Evolutionary conservation across 805 yeast species (phyloP).

Genomic region (Sporopachydermia lactativora): DNA sequence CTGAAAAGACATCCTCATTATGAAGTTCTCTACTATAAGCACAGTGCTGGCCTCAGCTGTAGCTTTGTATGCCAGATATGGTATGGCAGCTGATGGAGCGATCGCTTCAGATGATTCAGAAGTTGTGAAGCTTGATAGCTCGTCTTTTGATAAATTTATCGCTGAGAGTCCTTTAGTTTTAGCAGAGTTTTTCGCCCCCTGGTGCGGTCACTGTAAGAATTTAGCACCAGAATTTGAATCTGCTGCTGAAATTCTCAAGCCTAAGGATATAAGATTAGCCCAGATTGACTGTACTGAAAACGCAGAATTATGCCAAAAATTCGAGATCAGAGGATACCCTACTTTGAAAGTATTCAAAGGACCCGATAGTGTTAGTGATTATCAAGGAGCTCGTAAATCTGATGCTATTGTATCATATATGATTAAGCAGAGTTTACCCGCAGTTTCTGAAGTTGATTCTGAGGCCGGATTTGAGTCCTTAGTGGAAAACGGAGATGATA

Average conservation of each 20-base stretch:
- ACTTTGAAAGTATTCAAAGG: conserved; percentile 56
- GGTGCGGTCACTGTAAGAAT: conserved; percentile 96
- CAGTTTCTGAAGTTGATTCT: conserved; percentile 39
- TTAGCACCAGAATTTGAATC: conserved; percentile 62
- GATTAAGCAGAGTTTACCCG: conserved; percentile 72
- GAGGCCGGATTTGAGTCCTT: conserved; percentile 36
- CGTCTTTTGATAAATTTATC: background rate
- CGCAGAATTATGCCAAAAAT: conserved; percentile 51
- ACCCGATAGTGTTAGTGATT: conserved; percentile 18
- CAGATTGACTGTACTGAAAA: conserved; percentile 84
- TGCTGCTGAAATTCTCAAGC: conserved; percentile 14
- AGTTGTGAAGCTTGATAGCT: conserved; percentile 1
- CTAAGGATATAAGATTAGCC: conserved; percentile 46
- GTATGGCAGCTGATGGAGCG: background rate
- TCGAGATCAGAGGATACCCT: conserved; percentile 68
- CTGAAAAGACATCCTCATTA: background rate
- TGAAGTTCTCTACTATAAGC: background rate
- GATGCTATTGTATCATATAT: conserved; percentile 65
- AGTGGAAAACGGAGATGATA: conserved; percentile 24
- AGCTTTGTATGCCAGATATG: background rate
- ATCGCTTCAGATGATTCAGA: background rate
- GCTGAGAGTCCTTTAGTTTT: conserved; percentile 27
- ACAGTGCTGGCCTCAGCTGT: background rate
- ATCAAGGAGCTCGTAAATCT: conserved; percentile 76
- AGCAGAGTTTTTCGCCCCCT: conserved; percentile 91